Percentiles rank a stretch among this genome's conserved stretches.
phyloP scores from a whole-genome alignment of 805 yeast species.

The Candida arabinofermentans region DNA sequence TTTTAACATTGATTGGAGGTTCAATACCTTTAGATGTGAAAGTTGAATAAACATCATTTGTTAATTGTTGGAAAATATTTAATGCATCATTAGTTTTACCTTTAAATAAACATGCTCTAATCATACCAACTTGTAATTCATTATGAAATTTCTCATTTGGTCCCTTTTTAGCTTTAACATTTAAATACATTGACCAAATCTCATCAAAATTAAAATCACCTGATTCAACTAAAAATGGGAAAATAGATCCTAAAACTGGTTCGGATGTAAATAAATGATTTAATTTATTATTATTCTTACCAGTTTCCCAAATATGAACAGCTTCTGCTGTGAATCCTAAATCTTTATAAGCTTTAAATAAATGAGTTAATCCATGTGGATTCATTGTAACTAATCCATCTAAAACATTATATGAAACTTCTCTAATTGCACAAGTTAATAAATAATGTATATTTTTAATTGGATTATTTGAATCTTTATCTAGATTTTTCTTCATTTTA shows the following conservation, averaged over 20 bases:
- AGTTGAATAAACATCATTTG: conserved; percentile 43
- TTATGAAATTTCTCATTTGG: conserved; percentile 32
- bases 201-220: conserved; percentile 61
- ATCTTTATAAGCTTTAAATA: conserved; percentile 57
- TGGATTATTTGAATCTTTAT: conserved; percentile 52
- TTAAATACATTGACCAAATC: conserved; percentile 50
- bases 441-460: conserved; percentile 50
- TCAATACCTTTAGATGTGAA: conserved; percentile 27
- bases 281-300: conserved; percentile 41
- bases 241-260: conserved; percentile 61
- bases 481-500: conserved; percentile 54
- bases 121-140: conserved; percentile 65
- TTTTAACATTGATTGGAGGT: conserved; percentile 37
- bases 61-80: conserved; percentile 55
- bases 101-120: conserved; percentile 64
- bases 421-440: conserved; percentile 46
- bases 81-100: conserved; percentile 65
- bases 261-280: conserved; percentile 52
- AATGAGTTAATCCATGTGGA: conserved; percentile 53
- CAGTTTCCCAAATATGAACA: conserved; percentile 65
- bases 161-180: conserved; percentile 30
- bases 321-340: conserved; percentile 59
- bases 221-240: conserved; percentile 61
- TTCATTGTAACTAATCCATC: conserved; percentile 40
- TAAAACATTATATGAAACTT: conserved; percentile 47